A percentile compares a stretch with the other conserved stretches of the same genome.
These are phyloP conservation scores for Ambrosia trifida DNA, from an alignment of 129 eudicot species.

Conservation along the genomic window DNA sequence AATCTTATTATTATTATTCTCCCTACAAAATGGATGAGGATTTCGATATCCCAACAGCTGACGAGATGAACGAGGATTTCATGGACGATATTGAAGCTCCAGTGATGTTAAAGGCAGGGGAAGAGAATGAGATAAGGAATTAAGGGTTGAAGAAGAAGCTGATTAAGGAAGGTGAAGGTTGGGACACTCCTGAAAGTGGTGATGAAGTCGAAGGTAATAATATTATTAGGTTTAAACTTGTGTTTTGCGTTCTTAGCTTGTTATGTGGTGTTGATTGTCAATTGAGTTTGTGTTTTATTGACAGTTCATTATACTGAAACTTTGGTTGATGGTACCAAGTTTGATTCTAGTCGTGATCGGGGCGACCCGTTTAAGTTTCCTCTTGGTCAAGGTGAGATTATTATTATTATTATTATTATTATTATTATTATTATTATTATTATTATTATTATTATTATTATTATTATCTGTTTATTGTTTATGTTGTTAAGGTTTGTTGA, in stretches of 20 bases:
- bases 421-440: too few species aligned
- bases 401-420: neutral
- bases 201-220: conserved; percentile 85
- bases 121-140: conserved; percentile 82
- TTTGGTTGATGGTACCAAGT: conserved; percentile 84
- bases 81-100: conserved; percentile 56
- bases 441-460: too few species aligned
- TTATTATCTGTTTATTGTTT: neutral
- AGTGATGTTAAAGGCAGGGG: conserved; percentile 68
- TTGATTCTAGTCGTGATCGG: conserved; percentile 90
- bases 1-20: neutral
- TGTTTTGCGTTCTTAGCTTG: neutral
- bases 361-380: conserved; percentile 86
- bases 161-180: conserved; percentile 80
- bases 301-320: conserved; percentile 97
- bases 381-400: conserved; percentile 77
- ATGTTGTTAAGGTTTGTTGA: too few species aligned
- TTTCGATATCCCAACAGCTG: conserved; percentile 71
- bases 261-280: neutral
- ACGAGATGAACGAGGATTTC: conserved; percentile 57
- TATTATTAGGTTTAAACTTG: neutral
- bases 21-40: conserved; percentile 66
- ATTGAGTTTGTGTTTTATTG: conserved; percentile 10
- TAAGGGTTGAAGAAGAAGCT: conserved; percentile 93
- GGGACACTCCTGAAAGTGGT: conserved; percentile 86